Base-by-base conservation (phyloP, 2,329 filamentous ascomycete species). In the Alternaria consortialis region DNA sequence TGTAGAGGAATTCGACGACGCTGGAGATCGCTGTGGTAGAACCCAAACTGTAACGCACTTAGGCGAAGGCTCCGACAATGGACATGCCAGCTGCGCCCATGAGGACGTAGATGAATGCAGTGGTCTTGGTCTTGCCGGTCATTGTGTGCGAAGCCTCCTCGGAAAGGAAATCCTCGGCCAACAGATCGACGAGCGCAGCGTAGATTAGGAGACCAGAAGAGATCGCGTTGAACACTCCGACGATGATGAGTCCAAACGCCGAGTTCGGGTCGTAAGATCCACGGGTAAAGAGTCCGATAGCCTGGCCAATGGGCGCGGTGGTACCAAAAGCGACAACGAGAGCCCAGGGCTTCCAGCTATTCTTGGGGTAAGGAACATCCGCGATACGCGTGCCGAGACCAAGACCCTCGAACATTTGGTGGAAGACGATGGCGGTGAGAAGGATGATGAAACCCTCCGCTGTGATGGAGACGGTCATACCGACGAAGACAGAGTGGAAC, bases 151-250 rank as follows among this genome's bases (percentile, higher is more conserved):
- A 77, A 3, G 76, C 76, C 58, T 79, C 77, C 39, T 80, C 77
- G 0, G 86, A 88, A 17, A 90, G 79, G 77, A 90, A 90, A 70
- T 90, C 88, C 68, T 89, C 87, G 5, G 86, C 87, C 36, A 90
- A 77, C 31, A 90, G 77, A 71, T 90, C 87, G 2, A 90, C 88
- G 7, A 89, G 79, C 2, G 87, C 85, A 40, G 87, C 87, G 69
- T 88, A 89, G 53, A 89, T 84, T 7, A 89, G 74, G 29, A 89
- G 81, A 71, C 87, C 87, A 27, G 78, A 88, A 1, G 87, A 89
- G 81, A 90, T 89, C 27, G 88, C 86, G 68, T 90, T 90, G 77
- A 89, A 90, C 1, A 87, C 74, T 46, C 88, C 88, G 11, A 90
- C 87, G 51, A 90, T 84, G 60, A 90, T 87, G 29, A 90, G 74